Evolutionary conservation across 208 protist genomes (phyloP).

Genomic region (Plasmodiophora brassicae): DNA sequence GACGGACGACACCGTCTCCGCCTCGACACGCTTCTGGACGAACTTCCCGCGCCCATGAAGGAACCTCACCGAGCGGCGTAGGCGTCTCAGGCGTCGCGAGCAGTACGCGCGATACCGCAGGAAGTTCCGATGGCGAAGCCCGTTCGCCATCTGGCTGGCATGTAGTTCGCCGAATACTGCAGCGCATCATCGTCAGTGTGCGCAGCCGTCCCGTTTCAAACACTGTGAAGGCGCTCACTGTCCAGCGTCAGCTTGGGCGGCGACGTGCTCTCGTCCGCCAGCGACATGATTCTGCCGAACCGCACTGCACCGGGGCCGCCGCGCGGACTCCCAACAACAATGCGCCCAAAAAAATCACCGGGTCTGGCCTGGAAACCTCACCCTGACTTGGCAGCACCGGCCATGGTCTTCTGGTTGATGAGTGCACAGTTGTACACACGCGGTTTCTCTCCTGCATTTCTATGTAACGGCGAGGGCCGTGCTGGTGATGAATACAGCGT

Average conservation of each 20-base stretch:
- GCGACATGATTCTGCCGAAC: no score
- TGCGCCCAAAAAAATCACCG: no score
- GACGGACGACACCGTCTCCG: not conserved
- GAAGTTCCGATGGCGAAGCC: slow-evolving; percentile 12
- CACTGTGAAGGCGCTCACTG: not conserved
- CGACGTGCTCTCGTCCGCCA: not conserved
- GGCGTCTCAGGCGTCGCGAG: not conserved
- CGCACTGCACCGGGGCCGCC: no score
- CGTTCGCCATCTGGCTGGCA: not conserved
- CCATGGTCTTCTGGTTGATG: no score
- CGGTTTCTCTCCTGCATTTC: no score
- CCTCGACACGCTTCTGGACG: not conserved
- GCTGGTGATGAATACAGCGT: no score
- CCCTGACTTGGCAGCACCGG: no score
- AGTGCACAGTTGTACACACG: no score
- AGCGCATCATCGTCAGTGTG: not conserved
- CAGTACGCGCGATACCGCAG: slow-evolving; percentile 20
- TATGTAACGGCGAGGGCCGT: no score
- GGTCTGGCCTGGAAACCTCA: no score
- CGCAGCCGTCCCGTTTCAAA: not conserved
- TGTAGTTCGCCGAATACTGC: slow-evolving; percentile 12
- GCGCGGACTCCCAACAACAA: no score
- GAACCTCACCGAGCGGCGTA: not conserved
- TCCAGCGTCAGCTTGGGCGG: not conserved
- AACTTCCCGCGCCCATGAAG: not conserved